Evolutionary conservation across 2,329 filamentous ascomycete species (phyloP).

Genomic region (Myriosclerotinia curreyana): DNA sequence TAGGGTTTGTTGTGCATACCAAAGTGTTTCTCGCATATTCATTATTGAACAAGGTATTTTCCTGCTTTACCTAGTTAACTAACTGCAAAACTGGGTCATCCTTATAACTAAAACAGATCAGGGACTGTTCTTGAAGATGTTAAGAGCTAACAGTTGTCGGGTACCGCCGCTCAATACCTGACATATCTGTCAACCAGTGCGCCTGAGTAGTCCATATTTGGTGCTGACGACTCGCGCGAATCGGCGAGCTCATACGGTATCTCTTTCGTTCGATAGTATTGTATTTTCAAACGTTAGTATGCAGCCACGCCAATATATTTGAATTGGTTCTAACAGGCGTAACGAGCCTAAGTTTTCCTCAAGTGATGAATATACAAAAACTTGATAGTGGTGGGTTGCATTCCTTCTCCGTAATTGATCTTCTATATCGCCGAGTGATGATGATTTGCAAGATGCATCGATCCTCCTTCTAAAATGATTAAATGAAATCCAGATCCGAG

Average conservation of each 20-base stretch:
- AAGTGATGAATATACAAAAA: conserved; percentile 10
- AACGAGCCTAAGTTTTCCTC: conserved; percentile 8
- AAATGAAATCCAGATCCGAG: conserved; percentile 15
- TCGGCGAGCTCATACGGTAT: conserved; percentile 17
- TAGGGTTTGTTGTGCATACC: conserved; percentile 16
- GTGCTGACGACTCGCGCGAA: conserved; percentile 22
- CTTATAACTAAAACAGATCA: not conserved
- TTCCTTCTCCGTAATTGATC: conserved; percentile 8
- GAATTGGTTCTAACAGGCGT: conserved; percentile 15
- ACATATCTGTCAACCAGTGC: conserved; percentile 17
- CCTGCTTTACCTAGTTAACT: conserved; percentile 1
- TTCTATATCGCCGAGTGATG: conserved; percentile 19
- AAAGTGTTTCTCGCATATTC: conserved; percentile 6
- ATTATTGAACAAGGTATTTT: conserved; percentile 19
- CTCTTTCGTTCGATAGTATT: conserved; percentile 20
- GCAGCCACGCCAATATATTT: conserved; percentile 19
- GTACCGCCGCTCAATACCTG: conserved; percentile 16
- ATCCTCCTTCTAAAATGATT: conserved; percentile 10
- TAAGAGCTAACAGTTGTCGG: conserved; percentile 13
- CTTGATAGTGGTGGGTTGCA: conserved; percentile 21
- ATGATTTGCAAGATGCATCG: conserved; percentile 20
- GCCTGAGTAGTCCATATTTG: conserved; percentile 20
- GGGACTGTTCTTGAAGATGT: conserved; percentile 10
- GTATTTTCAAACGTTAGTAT: conserved; percentile 17
- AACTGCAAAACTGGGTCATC: not conserved